Conservation (phyloP, 257 asterid species). For the Fraxinus anomala region DNA sequence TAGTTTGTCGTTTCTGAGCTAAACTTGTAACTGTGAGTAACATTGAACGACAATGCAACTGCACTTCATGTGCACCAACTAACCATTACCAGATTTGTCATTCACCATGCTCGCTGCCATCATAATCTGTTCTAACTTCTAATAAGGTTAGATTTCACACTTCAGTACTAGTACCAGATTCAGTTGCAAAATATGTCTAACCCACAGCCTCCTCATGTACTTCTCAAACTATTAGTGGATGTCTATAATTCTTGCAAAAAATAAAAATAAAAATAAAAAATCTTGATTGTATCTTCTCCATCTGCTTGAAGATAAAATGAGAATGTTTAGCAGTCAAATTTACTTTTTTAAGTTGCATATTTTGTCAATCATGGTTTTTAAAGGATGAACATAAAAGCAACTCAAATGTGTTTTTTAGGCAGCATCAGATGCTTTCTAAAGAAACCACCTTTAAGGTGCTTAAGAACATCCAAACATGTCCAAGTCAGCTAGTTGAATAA, state of each 20-base stretch:
- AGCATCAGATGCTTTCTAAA: not conserved
- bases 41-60: conserved; percentile 33
- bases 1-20: conserved; percentile 7
- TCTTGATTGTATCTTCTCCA: no score
- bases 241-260: not conserved
- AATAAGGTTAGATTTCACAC: not conserved
- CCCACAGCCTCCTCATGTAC: not conserved
- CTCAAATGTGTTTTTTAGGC: not conserved
- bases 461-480: not conserved
- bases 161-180: not conserved
- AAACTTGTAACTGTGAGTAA: not conserved
- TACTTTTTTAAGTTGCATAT: not conserved
- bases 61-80: conserved; percentile 35
- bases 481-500: not conserved
- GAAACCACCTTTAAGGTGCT: not conserved
- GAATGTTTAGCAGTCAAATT: no score
- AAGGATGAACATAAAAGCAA: not conserved
- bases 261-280: no score
- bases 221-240: not conserved
- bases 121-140: not conserved
- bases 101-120: not conserved
- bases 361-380: not conserved
- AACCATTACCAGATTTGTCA: conserved; percentile 14
- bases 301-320: not conserved
- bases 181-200: not conserved